Evolutionary conservation across 75 land plant genomes (phyloP).

Genomic region (Pinus tabuliformis): DNA sequence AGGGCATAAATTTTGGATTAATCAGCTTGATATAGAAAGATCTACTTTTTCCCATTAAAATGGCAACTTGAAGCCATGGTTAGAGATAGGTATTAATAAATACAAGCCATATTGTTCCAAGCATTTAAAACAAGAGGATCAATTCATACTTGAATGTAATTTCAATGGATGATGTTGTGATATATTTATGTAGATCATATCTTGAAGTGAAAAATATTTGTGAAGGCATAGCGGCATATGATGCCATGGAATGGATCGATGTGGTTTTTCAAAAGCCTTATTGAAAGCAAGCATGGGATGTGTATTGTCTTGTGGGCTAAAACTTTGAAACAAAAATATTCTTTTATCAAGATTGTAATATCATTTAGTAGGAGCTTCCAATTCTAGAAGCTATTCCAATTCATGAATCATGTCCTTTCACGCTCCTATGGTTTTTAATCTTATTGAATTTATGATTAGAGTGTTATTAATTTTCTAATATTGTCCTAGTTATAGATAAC

Average conservation of each 20-base stretch:
- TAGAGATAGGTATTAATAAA: slow-evolving; percentile 61
- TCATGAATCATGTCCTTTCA: not conserved
- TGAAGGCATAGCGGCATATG: not conserved
- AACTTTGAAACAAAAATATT: slow-evolving; percentile 6
- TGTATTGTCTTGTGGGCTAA: not conserved
- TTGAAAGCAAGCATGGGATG: slow-evolving; percentile 5
- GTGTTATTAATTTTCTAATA: not conserved
- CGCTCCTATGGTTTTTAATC: not conserved
- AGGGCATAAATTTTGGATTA: too few relatives aligned
- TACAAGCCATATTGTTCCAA: slow-evolving; percentile 57
- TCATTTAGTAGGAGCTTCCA: slow-evolving; percentile 9
- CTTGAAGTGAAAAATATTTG: not conserved
- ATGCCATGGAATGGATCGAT: not conserved
- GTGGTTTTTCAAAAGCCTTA: slow-evolving; percentile 3
- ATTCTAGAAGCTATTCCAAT: slow-evolving; percentile 7
- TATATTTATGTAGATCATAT: not conserved
- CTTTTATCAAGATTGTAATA: slow-evolving; percentile 11
- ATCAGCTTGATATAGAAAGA: too few relatives aligned
- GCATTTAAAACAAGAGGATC: slow-evolving; percentile 46
- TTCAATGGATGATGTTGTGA: slow-evolving; percentile 32
- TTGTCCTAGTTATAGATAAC: not conserved
- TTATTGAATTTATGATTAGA: not conserved
- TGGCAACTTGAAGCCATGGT: slow-evolving; percentile 82
- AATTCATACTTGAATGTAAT: slow-evolving; percentile 62
- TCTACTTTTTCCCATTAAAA: too few relatives aligned